Evolutionary conservation across 2,329 filamentous ascomycete genomes (phyloP).

Genomic region (Malbranchea zuffiana): DNA sequence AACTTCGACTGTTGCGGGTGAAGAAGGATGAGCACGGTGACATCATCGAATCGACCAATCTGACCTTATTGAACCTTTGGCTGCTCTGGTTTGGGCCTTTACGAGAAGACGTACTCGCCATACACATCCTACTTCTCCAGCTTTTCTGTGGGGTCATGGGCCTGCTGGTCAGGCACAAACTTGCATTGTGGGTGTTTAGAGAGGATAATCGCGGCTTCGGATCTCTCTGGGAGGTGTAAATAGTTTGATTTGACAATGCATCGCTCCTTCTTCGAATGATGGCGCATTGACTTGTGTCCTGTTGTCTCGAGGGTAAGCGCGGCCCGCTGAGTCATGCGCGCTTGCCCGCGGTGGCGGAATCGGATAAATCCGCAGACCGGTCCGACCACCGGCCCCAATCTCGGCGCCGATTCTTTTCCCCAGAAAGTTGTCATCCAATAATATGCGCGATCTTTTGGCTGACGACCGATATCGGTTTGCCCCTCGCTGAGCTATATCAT

Average conservation of each 20-base stretch:
- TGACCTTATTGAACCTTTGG: conserved; percentile 93
- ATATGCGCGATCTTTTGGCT: conserved; percentile 3
- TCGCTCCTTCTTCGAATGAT: too few species aligned
- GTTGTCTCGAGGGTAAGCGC: too few species aligned
- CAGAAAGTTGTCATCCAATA: conserved; percentile 13
- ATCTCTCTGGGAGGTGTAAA: too few species aligned
- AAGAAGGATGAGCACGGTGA: conserved; percentile 55
- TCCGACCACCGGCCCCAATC: too few species aligned
- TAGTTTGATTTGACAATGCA: conserved; percentile 9
- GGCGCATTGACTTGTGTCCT: too few species aligned
- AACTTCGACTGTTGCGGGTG: conserved; percentile 57
- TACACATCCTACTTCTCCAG: conserved; percentile 73
- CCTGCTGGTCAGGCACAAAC: conserved; percentile 70
- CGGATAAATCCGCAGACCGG: too few species aligned
- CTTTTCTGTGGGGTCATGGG: conserved; percentile 64
- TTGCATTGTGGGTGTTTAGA: conserved; percentile 80
- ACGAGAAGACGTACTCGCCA: conserved; percentile 71
- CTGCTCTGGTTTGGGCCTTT: conserved; percentile 88
- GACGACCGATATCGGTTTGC: conserved; percentile 13
- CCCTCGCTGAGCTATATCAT: conserved; percentile 10
- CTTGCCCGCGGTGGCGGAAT: too few species aligned
- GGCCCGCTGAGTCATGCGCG: too few species aligned
- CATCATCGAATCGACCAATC: conserved; percentile 73
- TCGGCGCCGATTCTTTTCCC: conserved; percentile 12
- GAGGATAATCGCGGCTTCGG: conserved; percentile 57